Conservation (phyloP, 176 grass and related monocot species). For the Chloris gayana region DNA sequence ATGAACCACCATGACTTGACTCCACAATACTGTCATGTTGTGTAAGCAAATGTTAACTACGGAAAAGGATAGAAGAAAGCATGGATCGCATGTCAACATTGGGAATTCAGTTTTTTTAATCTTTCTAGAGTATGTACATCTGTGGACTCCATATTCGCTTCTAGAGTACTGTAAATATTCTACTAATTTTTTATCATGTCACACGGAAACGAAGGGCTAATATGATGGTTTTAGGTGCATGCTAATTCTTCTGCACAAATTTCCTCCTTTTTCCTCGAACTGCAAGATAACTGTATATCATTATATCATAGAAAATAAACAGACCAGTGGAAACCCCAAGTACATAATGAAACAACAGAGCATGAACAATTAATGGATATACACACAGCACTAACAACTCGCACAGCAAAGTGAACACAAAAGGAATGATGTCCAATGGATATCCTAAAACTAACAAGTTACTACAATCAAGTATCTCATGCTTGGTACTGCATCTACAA, state of each 20-base stretch:
- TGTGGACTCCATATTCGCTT: neutral
- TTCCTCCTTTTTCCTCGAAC: neutral
- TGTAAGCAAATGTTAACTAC: constrained; percentile 37
- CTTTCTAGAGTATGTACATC: constrained; percentile 10
- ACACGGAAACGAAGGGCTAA: neutral
- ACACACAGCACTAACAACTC: neutral
- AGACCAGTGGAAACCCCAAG: neutral
- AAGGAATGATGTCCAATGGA: constrained; percentile 9
- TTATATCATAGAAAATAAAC: neutral
- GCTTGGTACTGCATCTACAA: constrained; percentile 21
- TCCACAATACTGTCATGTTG: constrained; percentile 80
- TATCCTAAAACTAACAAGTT: constrained; percentile 32
- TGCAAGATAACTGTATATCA: neutral
- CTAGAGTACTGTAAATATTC: no score
- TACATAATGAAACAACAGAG: neutral
- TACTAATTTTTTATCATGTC: neutral
- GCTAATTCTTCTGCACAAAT: neutral
- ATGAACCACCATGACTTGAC: constrained; percentile 65
- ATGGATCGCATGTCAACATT: neutral
- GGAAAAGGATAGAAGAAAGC: constrained; percentile 21
- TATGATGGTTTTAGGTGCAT: neutral
- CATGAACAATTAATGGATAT: neutral
- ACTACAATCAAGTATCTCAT: constrained; percentile 32
- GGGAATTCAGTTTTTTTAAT: constrained; percentile 30
- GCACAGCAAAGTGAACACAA: neutral